These are phyloP conservation scores for Arxiozyma slooffiae DNA, from an alignment of 1,139 yeast species.

Conservation along the genomic window DNA sequence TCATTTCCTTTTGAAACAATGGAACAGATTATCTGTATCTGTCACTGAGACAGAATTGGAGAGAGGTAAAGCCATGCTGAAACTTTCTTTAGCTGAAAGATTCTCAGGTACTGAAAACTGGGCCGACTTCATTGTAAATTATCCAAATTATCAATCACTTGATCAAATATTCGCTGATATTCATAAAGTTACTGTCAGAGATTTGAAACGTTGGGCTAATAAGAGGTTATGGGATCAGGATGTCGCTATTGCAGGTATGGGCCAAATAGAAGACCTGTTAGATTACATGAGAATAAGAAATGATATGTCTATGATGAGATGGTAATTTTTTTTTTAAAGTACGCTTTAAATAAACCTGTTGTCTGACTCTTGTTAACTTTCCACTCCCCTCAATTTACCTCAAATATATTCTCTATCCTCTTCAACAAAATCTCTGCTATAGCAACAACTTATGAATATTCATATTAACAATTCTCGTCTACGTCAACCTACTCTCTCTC, in stretches of 20 bases:
- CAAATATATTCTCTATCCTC: slow-evolving; percentile 4
- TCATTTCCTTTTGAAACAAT: slow-evolving; percentile 72
- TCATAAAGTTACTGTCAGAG: slow-evolving; percentile 52
- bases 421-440: no score
- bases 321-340: slow-evolving; percentile 31
- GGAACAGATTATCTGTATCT: slow-evolving; percentile 74
- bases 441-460: neutral
- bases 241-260: slow-evolving; percentile 71
- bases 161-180: slow-evolving; percentile 51
- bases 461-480: neutral
- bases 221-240: slow-evolving; percentile 74
- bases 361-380: neutral
- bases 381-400: slow-evolving; percentile 9
- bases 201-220: slow-evolving; percentile 65
- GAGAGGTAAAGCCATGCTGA: slow-evolving; percentile 63
- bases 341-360: neutral
- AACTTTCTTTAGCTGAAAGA: slow-evolving; percentile 55
- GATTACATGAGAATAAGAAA: slow-evolving; percentile 81
- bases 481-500: no score
- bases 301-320: slow-evolving; percentile 82
- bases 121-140: neutral
- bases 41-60: slow-evolving; percentile 69
- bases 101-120: neutral
- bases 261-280: slow-evolving; percentile 72
- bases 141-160: slow-evolving; percentile 38